Conservation (phyloP, 208 protist species). For the Leishmania tarentolae region DNA sequence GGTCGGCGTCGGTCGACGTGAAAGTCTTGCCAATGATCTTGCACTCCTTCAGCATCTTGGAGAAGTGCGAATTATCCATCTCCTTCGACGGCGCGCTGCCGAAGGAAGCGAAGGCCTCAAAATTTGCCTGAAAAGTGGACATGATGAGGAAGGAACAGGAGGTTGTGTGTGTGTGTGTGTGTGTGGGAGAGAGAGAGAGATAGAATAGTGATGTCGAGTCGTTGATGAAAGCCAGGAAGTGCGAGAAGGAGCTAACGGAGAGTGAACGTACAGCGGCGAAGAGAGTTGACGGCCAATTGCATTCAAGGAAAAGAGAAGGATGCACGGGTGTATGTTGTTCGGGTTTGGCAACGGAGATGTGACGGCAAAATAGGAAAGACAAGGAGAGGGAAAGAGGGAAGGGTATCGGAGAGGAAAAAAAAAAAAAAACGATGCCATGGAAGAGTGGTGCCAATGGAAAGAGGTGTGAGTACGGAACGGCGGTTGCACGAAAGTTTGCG, state of each 20-base stretch:
- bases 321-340: neutral
- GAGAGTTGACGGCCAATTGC: neutral
- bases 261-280: neutral
- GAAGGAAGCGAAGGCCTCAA: constrained; percentile 90
- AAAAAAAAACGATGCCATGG: neutral
- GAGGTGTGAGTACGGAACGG: neutral
- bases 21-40: constrained; percentile 92
- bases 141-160: constrained; percentile 30
- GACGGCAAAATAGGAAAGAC: neutral
- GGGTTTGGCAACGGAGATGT: neutral
- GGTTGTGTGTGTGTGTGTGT: too few relatives aligned
- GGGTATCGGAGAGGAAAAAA: neutral
- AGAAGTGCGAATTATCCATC: constrained; percentile 92
- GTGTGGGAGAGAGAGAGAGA: neutral
- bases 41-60: constrained; percentile 92
- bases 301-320: neutral
- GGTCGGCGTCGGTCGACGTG: constrained; percentile 87
- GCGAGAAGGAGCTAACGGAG: neutral
- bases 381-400: neutral
- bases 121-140: constrained; percentile 55
- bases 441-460: too few relatives aligned
- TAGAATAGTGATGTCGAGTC: neutral
- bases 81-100: constrained; percentile 81
- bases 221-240: neutral
- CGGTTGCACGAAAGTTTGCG: neutral